A percentile compares a stretch with the other conserved stretches of the same genome.
These are phyloP conservation scores for Suillus subaureus DNA, from an alignment of 768 basidiomycete species.

Conservation along the genomic window DNA sequence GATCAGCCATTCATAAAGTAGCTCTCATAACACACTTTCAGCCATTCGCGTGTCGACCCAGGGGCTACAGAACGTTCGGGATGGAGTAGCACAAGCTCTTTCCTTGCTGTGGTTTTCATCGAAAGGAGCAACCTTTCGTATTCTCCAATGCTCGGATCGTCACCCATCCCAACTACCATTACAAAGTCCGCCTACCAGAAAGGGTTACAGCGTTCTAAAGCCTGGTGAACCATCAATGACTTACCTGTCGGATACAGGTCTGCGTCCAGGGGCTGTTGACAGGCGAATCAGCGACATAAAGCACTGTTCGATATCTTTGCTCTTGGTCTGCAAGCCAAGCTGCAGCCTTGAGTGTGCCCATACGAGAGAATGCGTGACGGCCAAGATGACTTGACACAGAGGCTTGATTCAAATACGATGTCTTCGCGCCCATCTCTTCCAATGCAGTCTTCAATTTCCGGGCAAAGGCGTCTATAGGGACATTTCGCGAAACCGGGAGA, in stretches of 20 bases:
- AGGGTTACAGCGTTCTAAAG: neutral
- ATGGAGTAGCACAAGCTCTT: slow-evolving; percentile 93
- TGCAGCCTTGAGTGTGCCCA: slow-evolving; percentile 95
- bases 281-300: slow-evolving; percentile 96
- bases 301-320: slow-evolving; percentile 88
- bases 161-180: slow-evolving; percentile 92
- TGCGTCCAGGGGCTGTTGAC: slow-evolving; percentile 97
- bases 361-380: slow-evolving; percentile 91
- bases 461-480: slow-evolving; percentile 90
- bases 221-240: slow-evolving; percentile 18
- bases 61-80: slow-evolving; percentile 86
- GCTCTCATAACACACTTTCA: slow-evolving; percentile 60
- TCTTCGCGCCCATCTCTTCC: slow-evolving; percentile 92
- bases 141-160: slow-evolving; percentile 89
- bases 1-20: slow-evolving; percentile 8
- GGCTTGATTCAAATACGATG: slow-evolving; percentile 91
- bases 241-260: slow-evolving; percentile 92
- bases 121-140: slow-evolving; percentile 92
- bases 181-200: slow-evolving; percentile 80
- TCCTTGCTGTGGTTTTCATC: slow-evolving; percentile 97
- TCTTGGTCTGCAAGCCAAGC: slow-evolving; percentile 95
- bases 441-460: slow-evolving; percentile 85
- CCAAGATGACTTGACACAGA: slow-evolving; percentile 92
- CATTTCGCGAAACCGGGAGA: slow-evolving; percentile 81
- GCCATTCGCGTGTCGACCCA: slow-evolving; percentile 94